A percentile compares a stretch with the other conserved stretches of the same genome.
Evolutionary conservation across 768 basidiomycete genomes (phyloP).

Genomic region (Hericium rajendrae): DNA sequence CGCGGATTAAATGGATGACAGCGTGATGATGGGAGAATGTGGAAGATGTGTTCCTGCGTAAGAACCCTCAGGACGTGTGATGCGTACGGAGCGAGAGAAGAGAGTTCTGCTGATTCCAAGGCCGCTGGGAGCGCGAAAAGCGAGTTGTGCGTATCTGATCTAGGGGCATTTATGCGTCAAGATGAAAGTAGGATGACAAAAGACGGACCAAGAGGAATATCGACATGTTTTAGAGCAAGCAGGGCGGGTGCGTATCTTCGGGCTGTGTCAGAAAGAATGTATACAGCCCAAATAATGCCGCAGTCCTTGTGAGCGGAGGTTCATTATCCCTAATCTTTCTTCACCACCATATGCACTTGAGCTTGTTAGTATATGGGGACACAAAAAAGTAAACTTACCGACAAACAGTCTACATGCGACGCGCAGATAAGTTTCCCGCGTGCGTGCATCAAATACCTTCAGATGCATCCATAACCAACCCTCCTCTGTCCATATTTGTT

Average conservation of each 20-base stretch:
- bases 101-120: slow-evolving; percentile 31
- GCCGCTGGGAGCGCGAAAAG: slow-evolving; percentile 39
- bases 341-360: background rate
- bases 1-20: slow-evolving; percentile 48
- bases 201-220: slow-evolving; percentile 47
- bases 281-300: slow-evolving; percentile 62
- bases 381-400: slow-evolving; percentile 32
- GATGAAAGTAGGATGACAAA: background rate
- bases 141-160: slow-evolving; percentile 45
- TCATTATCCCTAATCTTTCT: slow-evolving; percentile 49
- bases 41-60: slow-evolving; percentile 40
- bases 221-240: slow-evolving; percentile 40
- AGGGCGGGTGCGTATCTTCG: slow-evolving; percentile 40
- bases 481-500: slow-evolving; percentile 50
- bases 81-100: slow-evolving; percentile 40
- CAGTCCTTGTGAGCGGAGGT: slow-evolving; percentile 43
- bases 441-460: slow-evolving; percentile 57
- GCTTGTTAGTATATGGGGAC: background rate
- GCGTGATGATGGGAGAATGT: slow-evolving; percentile 47
- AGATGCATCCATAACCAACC: slow-evolving; percentile 76
- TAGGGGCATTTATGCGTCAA: background rate
- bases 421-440: slow-evolving; percentile 53
- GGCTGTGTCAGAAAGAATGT: slow-evolving; percentile 66
- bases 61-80: slow-evolving; percentile 41
- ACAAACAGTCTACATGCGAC: slow-evolving; percentile 55